Conservation (phyloP, 768 basidiomycete species). For the Candolleomyces efflorescens region DNA sequence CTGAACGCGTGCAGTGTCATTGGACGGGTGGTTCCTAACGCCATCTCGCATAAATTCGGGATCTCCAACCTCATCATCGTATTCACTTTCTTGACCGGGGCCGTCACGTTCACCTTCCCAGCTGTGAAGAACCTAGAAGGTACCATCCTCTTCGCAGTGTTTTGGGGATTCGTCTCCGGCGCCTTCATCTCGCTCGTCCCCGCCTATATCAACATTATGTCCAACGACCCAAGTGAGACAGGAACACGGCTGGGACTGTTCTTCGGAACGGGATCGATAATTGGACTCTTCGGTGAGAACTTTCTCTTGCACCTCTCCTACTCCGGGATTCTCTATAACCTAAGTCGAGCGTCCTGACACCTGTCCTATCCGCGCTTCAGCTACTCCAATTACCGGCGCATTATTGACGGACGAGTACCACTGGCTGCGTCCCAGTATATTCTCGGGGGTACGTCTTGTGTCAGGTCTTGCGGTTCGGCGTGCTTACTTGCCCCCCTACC, state of each 20-base stretch:
- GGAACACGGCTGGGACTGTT: conserved; percentile 45
- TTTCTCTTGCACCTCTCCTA: neutral
- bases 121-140: conserved; percentile 30
- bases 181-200: conserved; percentile 28
- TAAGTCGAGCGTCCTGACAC: neutral
- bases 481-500: too few species aligned
- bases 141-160: conserved; percentile 33
- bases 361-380: conserved; percentile 9
- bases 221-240: conserved; percentile 38
- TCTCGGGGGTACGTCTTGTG: conserved; percentile 30
- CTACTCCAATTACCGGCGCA: conserved; percentile 48
- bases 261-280: conserved; percentile 37
- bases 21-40: conserved; percentile 46
- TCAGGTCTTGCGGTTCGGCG: too few species aligned
- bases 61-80: conserved; percentile 38
- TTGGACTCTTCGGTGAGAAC: conserved; percentile 31
- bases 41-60: conserved; percentile 37
- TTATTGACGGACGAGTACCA: conserved; percentile 38
- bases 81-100: conserved; percentile 26
- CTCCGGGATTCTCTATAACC: neutral
- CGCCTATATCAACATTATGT: conserved; percentile 30
- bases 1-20: conserved; percentile 48
- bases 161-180: conserved; percentile 47
- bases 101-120: conserved; percentile 39
- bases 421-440: conserved; percentile 42